Evolutionary conservation across 352 stramenopile species (phyloP).

Genomic region (Pythium aristosporum): DNA sequence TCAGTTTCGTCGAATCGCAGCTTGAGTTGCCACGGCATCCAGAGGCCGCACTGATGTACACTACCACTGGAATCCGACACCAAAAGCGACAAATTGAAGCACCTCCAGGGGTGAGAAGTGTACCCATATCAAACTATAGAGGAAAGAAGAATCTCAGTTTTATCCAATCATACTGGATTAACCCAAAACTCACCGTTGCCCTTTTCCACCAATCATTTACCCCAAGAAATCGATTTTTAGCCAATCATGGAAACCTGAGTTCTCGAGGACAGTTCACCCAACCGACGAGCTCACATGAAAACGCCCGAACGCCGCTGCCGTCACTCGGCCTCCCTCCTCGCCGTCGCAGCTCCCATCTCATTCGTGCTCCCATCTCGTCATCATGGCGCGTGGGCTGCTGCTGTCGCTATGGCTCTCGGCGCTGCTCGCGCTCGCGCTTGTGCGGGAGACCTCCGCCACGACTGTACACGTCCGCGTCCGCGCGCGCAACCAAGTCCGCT

Average conservation of each 20-base stretch:
- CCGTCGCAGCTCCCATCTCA: neutral
- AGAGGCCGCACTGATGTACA: too few species aligned
- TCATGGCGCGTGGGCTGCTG: constrained; percentile 1
- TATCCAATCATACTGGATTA: neutral
- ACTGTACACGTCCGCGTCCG: constrained; percentile 6
- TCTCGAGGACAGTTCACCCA: neutral
- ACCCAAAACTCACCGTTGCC: neutral
- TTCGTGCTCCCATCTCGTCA: neutral
- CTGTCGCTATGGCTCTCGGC: neutral
- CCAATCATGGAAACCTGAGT: neutral
- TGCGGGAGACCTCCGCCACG: constrained; percentile 1
- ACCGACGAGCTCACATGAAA: neutral
- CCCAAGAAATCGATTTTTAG: neutral
- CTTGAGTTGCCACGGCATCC: too few species aligned
- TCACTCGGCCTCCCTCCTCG: neutral
- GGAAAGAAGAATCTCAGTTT: neutral
- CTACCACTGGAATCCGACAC: too few species aligned
- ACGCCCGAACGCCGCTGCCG: neutral
- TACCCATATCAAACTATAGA: too few species aligned
- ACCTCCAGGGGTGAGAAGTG: too few species aligned
- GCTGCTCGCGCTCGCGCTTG: neutral
- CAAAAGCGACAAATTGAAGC: too few species aligned
- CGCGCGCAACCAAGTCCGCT: neutral
- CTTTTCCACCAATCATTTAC: too few species aligned
- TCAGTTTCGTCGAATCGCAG: too few species aligned